These are phyloP conservation scores for Zychaea mexicana DNA, from an alignment of 371 early-diverging fungal species.

Conservation along the genomic window DNA sequence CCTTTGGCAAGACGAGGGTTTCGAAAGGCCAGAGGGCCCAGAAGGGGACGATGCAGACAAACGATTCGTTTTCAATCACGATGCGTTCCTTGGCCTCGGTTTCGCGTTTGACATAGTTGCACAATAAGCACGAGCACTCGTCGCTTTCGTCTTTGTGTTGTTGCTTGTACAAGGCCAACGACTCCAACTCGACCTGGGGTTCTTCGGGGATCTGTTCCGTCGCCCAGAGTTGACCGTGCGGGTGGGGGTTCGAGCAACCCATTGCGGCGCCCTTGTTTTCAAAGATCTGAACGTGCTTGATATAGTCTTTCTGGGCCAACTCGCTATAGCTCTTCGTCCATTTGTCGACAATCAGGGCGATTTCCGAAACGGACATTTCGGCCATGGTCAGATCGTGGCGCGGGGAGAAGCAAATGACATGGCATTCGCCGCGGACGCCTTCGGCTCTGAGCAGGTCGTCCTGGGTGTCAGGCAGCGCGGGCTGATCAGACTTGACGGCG, in stretches of 20 bases:
- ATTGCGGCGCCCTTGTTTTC: slow-evolving; percentile 95
- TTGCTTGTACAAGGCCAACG: slow-evolving; percentile 57
- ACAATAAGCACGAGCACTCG: slow-evolving; percentile 84
- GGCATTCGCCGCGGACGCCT: slow-evolving; percentile 82
- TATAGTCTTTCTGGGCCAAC: slow-evolving; percentile 41
- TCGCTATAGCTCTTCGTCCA: slow-evolving; percentile 71
- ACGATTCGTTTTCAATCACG: slow-evolving; percentile 79
- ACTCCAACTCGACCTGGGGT: slow-evolving; percentile 66
- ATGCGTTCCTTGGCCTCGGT: slow-evolving; percentile 57
- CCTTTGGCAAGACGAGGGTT: slow-evolving; percentile 78
- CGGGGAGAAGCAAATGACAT: slow-evolving; percentile 91
- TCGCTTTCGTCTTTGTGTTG: slow-evolving; percentile 38
- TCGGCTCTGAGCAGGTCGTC: slow-evolving; percentile 61
- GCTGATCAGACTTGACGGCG: slow-evolving; percentile 77
- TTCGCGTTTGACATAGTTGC: slow-evolving; percentile 79
- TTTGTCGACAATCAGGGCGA: slow-evolving; percentile 64
- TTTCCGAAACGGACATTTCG: slow-evolving; percentile 71
- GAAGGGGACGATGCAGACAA: slow-evolving; percentile 87
- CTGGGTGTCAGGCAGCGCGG: slow-evolving; percentile 2
- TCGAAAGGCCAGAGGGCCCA: slow-evolving; percentile 98
- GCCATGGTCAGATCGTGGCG: slow-evolving; percentile 88
- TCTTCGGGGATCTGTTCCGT: slow-evolving; percentile 83
- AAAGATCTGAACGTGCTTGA: slow-evolving; percentile 88
- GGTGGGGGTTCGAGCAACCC: slow-evolving; percentile 97
- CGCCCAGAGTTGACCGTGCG: slow-evolving; percentile 92